A percentile compares a stretch with the other conserved stretches of the same genome.
Conservation (phyloP, 371 early-diverging fungal genomes). For the Circinella umbellata region DNA sequence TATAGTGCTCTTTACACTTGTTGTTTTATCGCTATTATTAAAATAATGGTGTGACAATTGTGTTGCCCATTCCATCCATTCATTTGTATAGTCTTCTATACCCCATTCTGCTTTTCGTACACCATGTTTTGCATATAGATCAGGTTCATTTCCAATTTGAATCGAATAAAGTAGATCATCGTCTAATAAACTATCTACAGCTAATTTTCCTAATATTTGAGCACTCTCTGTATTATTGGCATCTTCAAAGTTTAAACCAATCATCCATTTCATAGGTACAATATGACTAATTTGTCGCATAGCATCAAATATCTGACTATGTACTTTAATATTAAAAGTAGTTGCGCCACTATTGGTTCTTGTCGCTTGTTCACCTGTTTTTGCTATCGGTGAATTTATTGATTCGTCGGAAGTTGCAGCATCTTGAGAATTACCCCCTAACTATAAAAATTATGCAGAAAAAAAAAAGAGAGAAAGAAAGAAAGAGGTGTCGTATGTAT, state of each 20-base stretch:
- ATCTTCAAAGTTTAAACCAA: slow-evolving; percentile 23
- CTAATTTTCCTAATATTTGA: slow-evolving; percentile 2
- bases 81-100: slow-evolving; percentile 11
- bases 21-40: background rate
- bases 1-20: background rate
- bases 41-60: slow-evolving; percentile 5
- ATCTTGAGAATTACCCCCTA: slow-evolving; percentile 26
- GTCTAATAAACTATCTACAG: slow-evolving; percentile 13
- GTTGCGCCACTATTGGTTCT: slow-evolving; percentile 16
- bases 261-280: slow-evolving; percentile 17
- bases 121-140: slow-evolving; percentile 21
- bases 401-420: slow-evolving; percentile 16
- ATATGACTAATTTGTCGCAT: slow-evolving; percentile 14
- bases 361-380: slow-evolving; percentile 9
- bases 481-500: too few relatives aligned
- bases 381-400: slow-evolving; percentile 7
- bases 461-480: too few relatives aligned
- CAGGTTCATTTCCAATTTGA: slow-evolving; percentile 25
- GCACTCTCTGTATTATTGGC: slow-evolving; percentile 16
- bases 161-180: slow-evolving; percentile 10
- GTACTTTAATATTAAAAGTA: slow-evolving; percentile 18
- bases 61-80: slow-evolving; percentile 21
- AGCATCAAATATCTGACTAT: slow-evolving; percentile 11
- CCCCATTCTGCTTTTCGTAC: slow-evolving; percentile 13
- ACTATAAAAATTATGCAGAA: background rate